Conservation (phyloP, 768 basidiomycete genomes). For the Amanita molliuscula region DNA sequence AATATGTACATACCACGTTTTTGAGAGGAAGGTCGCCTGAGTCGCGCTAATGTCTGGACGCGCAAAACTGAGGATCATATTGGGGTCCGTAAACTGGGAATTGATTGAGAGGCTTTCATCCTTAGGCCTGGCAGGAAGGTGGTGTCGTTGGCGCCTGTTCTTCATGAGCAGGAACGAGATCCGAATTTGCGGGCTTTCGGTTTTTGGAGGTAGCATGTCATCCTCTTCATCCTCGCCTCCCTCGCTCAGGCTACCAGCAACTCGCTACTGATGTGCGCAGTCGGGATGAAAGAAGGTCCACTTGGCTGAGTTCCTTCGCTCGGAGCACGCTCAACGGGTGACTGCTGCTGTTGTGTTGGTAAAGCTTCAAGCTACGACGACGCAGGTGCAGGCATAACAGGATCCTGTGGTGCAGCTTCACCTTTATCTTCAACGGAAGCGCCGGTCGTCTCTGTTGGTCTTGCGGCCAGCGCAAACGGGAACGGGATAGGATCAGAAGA, state of each 20-base stretch:
- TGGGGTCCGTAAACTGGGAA: no score
- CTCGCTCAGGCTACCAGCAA: neutral
- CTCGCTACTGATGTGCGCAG: neutral
- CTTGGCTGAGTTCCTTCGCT: neutral
- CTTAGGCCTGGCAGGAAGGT: neutral
- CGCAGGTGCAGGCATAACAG: neutral
- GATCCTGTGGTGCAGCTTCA: neutral
- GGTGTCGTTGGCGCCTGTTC: neutral
- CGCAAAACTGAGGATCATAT: no score
- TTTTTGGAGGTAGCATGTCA: neutral
- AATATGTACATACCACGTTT: no score
- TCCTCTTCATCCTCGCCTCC: neutral
- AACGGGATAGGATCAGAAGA: conserved; percentile 18
- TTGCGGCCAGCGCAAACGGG: conserved; percentile 15
- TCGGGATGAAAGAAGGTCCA: neutral
- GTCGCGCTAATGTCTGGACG: no score
- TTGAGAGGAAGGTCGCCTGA: no score
- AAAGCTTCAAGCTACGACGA: neutral
- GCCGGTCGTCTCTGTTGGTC: no score
- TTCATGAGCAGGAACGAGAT: neutral
- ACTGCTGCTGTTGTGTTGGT: neutral
- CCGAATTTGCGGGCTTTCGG: neutral
- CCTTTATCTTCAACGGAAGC: neutral
- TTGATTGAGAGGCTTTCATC: no score
- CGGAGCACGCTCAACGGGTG: neutral